Evolutionary conservation across 2,329 filamentous ascomycete genomes (phyloP).

Genomic region (Biscogniauxia mediterranea): DNA sequence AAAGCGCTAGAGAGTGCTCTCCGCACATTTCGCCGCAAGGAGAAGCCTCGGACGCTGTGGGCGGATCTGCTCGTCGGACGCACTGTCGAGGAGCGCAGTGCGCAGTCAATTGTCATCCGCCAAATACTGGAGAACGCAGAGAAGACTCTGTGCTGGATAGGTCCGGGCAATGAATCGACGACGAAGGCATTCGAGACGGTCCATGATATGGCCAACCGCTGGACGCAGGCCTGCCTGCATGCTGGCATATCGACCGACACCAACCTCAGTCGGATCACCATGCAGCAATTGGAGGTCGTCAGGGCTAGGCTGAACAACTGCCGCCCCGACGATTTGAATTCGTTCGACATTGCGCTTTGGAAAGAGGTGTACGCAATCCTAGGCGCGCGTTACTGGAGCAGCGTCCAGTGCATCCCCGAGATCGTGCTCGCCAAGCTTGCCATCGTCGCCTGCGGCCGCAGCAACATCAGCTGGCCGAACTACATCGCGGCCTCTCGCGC

Average conservation of each 20-base stretch:
- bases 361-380: constrained; percentile 17
- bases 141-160: constrained; percentile 26
- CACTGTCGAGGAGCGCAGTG: constrained; percentile 19
- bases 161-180: constrained; percentile 14
- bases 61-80: constrained; percentile 21
- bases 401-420: constrained; percentile 18
- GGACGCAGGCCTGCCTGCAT: constrained; percentile 7
- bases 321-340: constrained; percentile 17
- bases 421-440: constrained; percentile 19
- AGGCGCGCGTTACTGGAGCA: constrained; percentile 18
- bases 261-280: constrained; percentile 1
- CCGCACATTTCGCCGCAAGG: constrained; percentile 21
- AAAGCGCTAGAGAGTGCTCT: constrained; percentile 18
- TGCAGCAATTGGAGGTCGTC: constrained; percentile 12
- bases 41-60: constrained; percentile 21
- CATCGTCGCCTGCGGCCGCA: constrained; percentile 21
- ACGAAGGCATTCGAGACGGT: constrained; percentile 17
- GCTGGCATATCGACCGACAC: constrained; percentile 12
- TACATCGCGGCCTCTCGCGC: constrained; percentile 21
- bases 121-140: constrained; percentile 20
- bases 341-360: constrained; percentile 21
- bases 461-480: constrained; percentile 21
- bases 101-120: constrained; percentile 11
- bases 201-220: constrained; percentile 18
- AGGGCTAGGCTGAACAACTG: constrained; percentile 8